These are phyloP conservation scores for Emydomyces testavorans DNA, from an alignment of 2,329 filamentous ascomycete genomes.

Conservation along the genomic window DNA sequence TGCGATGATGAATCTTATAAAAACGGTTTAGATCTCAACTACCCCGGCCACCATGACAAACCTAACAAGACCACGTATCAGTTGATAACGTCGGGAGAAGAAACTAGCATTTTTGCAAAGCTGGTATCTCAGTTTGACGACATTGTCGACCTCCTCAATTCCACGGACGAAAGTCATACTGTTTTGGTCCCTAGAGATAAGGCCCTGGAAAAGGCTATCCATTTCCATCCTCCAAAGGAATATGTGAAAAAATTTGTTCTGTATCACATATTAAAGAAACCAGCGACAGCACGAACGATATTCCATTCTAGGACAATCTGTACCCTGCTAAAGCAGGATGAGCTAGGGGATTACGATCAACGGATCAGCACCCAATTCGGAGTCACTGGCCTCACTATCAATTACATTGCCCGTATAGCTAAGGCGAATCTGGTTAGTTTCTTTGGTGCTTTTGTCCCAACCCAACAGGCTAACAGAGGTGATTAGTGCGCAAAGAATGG, in stretches of 20 bases:
- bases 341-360: constrained; percentile 56
- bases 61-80: constrained; percentile 67
- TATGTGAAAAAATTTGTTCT: constrained; percentile 55
- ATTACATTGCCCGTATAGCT: constrained; percentile 63
- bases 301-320: constrained; percentile 62
- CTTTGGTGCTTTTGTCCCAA: background rate
- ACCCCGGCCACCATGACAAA: constrained; percentile 30
- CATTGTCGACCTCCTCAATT: constrained; percentile 61
- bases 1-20: background rate
- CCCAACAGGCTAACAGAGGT: background rate
- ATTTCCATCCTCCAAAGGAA: constrained; percentile 54
- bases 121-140: constrained; percentile 63
- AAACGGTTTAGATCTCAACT: background rate
- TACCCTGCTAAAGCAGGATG: constrained; percentile 48
- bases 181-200: constrained; percentile 68
- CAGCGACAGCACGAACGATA: constrained; percentile 56
- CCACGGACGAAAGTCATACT: constrained; percentile 62
- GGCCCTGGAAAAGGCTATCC: constrained; percentile 57
- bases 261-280: constrained; percentile 63
- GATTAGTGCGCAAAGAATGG: constrained; percentile 61
- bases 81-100: constrained; percentile 61
- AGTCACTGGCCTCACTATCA: constrained; percentile 55
- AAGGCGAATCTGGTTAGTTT: constrained; percentile 54
- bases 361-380: constrained; percentile 58
- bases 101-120: constrained; percentile 64